Conservation (phyloP, 768 basidiomycete species). For the Panellus pusillus region DNA sequence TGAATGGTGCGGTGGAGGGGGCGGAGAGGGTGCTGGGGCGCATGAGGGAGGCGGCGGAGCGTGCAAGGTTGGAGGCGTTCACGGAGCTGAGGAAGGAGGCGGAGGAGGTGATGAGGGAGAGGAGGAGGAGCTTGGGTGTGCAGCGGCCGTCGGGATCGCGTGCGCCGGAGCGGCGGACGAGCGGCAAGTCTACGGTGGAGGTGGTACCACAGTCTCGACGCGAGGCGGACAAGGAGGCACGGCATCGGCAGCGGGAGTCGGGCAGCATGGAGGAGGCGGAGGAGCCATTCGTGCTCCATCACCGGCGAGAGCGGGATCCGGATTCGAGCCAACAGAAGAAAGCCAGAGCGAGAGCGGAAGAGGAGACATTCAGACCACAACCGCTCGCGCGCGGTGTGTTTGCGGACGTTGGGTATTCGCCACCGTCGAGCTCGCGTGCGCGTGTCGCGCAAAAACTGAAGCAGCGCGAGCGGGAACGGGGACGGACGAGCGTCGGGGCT, state of each 20-base stretch:
- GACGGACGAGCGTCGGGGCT: too few relatives aligned
- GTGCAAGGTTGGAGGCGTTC: constrained; percentile 2
- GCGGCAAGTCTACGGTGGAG: too few relatives aligned
- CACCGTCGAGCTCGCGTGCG: constrained; percentile 17
- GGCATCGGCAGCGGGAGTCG: too few relatives aligned
- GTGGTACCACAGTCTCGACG: too few relatives aligned
- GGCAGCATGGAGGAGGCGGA: background rate
- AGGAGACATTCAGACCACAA: constrained; percentile 12
- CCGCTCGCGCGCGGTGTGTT: constrained; percentile 11
- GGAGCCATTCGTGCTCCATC: background rate
- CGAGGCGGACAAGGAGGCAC: too few relatives aligned
- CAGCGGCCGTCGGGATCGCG: background rate
- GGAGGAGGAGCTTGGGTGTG: constrained; percentile 29
- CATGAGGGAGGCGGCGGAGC: constrained; percentile 16
- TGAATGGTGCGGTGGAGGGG: constrained; percentile 31
- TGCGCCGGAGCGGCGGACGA: too few relatives aligned
- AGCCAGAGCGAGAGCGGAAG: background rate
- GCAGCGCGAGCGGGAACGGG: constrained; percentile 33
- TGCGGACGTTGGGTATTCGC: constrained; percentile 15
- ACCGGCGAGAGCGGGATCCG: constrained; percentile 2
- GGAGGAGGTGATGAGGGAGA: constrained; percentile 26
- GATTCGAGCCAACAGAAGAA: constrained; percentile 11
- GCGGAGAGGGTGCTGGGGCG: constrained; percentile 31
- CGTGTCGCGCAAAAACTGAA: constrained; percentile 8
- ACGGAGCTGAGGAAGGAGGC: background rate